Base-by-base conservation (phyloP, 1,284 basidiomycete species). In the Ganoderma leucocontextum region DNA sequence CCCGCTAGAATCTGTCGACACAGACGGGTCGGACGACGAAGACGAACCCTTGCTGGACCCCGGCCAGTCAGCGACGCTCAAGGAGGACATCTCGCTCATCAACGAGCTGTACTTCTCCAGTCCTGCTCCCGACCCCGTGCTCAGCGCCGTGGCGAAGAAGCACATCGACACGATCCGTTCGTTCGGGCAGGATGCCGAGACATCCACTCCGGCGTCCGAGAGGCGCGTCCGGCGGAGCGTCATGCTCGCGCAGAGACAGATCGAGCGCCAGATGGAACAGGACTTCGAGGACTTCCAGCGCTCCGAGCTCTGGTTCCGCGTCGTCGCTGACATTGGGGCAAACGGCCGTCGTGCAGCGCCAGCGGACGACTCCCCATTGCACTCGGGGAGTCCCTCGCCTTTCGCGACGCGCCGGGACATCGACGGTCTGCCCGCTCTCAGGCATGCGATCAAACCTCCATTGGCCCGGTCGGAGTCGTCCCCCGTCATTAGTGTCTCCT, bases 271-370 rank as follows among this genome's bases (percentile, higher is more conserved):
- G 64, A 97, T 99, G 94, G 91, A 94, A 73, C 92, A 94, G 44
- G 96, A 98, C 78, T 98, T 97, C 79, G 90, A 93, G 59, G 89
- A 90, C 8, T 99, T 99, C 78, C 89, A 91, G 74, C 84, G 88
- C 69, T 95, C 94, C 47, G 95, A 97, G 74, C 85, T 98, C 10
- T 98, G 94, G 89, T 93, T 96, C 81, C 92, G 95, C 64, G 95
- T 95, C 0, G 83, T 93, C 2, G 89, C 91, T 2, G 95, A 98
- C 76, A 83, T 92, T 3, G 87, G 89, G 59, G 71, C 76, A 35
- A 75, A 74, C 19, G 58, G 58, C 15, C 70, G 71, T 1, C 73
- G 74, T 13, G 70, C 62, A 10, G 62, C 66, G 0, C 69, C 60
- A 8, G 70, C 70, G 4, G 68, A 74, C 6, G 69, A 72, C 52